These are phyloP conservation scores for Naematelia aurantialba DNA, from an alignment of 768 basidiomycete genomes.

Conservation along the genomic window DNA sequence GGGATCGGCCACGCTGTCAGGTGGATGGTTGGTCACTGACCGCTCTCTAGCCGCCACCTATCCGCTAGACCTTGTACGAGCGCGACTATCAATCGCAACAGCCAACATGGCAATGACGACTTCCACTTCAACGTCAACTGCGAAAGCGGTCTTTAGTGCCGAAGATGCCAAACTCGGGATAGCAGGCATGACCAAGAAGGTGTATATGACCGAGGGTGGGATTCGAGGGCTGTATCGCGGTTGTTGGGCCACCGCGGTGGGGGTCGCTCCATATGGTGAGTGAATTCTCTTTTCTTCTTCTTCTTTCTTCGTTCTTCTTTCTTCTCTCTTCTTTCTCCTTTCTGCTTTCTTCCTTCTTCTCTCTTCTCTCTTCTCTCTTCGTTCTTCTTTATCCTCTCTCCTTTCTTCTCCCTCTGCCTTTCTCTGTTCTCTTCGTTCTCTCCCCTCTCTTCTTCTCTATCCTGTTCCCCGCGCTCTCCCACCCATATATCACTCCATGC, in stretches of 20 bases:
- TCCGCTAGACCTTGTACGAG: constrained; percentile 89
- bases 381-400: neutral
- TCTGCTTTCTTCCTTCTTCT: too few relatives aligned
- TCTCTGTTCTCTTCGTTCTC: constrained; percentile 19
- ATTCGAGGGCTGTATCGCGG: constrained; percentile 66
- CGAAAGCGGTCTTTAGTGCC: constrained; percentile 51
- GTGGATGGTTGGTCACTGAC: neutral
- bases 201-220: constrained; percentile 89
- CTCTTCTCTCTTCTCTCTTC: constrained; percentile 54
- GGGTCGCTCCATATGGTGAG: constrained; percentile 70
- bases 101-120: constrained; percentile 61
- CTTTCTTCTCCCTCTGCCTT: neutral
- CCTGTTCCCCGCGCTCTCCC: neutral
- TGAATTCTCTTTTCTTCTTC: too few relatives aligned
- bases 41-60: constrained; percentile 51
- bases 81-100: constrained; percentile 86
- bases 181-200: constrained; percentile 82
- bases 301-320: constrained; percentile 54
- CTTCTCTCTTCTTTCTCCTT: constrained; percentile 35
- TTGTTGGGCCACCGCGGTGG: constrained; percentile 53
- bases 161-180: constrained; percentile 55
- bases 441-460: constrained; percentile 54
- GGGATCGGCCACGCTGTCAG: neutral
- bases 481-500: constrained; percentile 14
- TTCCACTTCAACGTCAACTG: constrained; percentile 23